phyloP scores from a whole-genome alignment of 352 stramenopile genomes.

The Globisporangium barbulae region DNA sequence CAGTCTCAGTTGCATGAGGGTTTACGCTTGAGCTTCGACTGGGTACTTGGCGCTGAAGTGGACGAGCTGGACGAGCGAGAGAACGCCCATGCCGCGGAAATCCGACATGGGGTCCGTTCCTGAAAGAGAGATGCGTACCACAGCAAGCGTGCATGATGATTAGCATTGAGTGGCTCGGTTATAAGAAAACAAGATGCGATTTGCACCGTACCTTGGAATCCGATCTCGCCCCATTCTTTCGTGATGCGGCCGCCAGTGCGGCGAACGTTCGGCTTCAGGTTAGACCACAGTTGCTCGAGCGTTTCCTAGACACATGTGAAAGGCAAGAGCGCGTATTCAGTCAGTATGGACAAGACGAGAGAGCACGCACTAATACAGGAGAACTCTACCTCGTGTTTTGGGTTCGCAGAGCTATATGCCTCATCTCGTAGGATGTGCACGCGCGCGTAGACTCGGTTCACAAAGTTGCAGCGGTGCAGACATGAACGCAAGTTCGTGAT shows the following conservation, averaged over 20 bases:
- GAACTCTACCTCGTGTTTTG: conserved; percentile 47
- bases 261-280: conserved; percentile 76
- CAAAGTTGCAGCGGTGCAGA: conserved; percentile 67
- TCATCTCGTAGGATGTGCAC: conserved; percentile 60
- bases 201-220: conserved; percentile 65
- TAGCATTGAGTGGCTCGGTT: not conserved
- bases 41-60: conserved; percentile 76
- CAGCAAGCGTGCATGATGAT: not conserved
- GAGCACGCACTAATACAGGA: not conserved
- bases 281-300: conserved; percentile 79
- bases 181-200: not conserved
- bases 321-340: not conserved
- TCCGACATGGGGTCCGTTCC: conserved; percentile 84
- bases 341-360: not conserved
- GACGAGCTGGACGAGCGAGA: conserved; percentile 73
- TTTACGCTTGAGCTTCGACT: conserved; percentile 66
- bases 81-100: conserved; percentile 79
- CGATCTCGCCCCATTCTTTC: conserved; percentile 87
- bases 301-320: conserved; percentile 32
- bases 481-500: conserved; percentile 66
- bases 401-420: conserved; percentile 60
- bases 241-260: conserved; percentile 74
- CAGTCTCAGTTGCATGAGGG: too few species aligned
- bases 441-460: conserved; percentile 67
- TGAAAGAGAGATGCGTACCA: conserved; percentile 11